Conservation (phyloP, 805 yeast species). For the Candida andamanensis region DNA sequence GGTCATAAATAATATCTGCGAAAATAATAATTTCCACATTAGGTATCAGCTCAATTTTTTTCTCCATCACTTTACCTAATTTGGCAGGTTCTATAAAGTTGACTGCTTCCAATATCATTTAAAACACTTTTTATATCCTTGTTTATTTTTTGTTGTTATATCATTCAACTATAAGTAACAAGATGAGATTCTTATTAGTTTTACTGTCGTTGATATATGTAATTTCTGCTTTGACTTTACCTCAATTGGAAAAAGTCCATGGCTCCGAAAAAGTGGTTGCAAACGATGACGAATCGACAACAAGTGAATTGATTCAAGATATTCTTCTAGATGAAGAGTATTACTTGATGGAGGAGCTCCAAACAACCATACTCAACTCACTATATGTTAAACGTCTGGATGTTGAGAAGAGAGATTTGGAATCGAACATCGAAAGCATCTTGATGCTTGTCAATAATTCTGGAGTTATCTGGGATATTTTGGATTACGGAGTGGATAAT, state of each 20-base stretch:
- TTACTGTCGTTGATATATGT: background rate
- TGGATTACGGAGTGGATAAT: constrained; percentile 30
- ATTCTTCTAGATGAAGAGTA: constrained; percentile 8
- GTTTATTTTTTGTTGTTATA: too few species aligned
- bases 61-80: background rate
- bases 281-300: too few species aligned
- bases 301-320: constrained; percentile 3
- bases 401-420: constrained; percentile 17
- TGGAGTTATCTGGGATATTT: constrained; percentile 28
- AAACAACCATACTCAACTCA: constrained; percentile 7
- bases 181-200: background rate
- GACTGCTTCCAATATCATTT: too few species aligned
- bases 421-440: constrained; percentile 18
- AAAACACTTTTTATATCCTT: too few species aligned
- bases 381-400: background rate
- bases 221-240: background rate
- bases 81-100: too few species aligned
- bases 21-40: too few species aligned
- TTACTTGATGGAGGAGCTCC: constrained; percentile 7
- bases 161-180: too few species aligned
- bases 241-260: background rate
- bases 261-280: too few species aligned
- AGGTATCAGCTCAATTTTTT: too few species aligned
- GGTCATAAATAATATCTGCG: too few species aligned
- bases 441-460: constrained; percentile 25